Evolutionary conservation across 345 rosid species (phyloP).

Genomic region (Corchorus capsularis): DNA sequence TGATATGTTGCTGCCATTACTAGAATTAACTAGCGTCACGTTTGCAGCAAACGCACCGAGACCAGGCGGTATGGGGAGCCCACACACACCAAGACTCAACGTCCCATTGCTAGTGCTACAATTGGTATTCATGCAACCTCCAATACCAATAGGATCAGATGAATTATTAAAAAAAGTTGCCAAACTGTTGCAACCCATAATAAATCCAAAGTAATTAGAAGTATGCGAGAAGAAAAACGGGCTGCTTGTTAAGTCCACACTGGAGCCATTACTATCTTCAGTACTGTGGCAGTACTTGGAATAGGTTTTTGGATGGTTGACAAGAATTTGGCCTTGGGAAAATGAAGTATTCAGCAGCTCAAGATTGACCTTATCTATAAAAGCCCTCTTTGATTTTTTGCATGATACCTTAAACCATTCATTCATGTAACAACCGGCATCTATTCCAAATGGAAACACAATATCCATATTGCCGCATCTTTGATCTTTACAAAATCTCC

Average conservation of each 20-base stretch:
- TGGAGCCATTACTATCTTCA: no score
- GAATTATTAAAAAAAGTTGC: not conserved
- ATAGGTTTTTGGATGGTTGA: not conserved
- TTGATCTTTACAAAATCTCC: no score
- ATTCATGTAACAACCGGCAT: slow-evolving; percentile 2
- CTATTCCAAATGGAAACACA: slow-evolving; percentile 19
- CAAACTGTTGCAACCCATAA: slow-evolving; percentile 15
- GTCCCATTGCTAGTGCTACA: not conserved
- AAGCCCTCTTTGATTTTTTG: not conserved
- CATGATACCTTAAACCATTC: slow-evolving; percentile 4
- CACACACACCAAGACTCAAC: not conserved
- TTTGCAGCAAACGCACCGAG: not conserved
- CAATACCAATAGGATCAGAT: not conserved
- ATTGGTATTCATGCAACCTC: not conserved
- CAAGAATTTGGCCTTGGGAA: not conserved
- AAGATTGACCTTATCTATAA: not conserved
- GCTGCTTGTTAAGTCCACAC: slow-evolving; percentile 11
- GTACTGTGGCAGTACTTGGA: not conserved
- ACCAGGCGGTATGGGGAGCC: not conserved
- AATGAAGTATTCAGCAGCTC: not conserved
- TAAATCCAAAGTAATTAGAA: not conserved
- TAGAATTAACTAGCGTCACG: not conserved
- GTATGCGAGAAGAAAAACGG: not conserved
- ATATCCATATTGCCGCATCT: no score
- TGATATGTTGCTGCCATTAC: not conserved